phyloP scores from a whole-genome alignment of 169 alveolate species.

The Cryptosporidium xiaoi region DNA sequence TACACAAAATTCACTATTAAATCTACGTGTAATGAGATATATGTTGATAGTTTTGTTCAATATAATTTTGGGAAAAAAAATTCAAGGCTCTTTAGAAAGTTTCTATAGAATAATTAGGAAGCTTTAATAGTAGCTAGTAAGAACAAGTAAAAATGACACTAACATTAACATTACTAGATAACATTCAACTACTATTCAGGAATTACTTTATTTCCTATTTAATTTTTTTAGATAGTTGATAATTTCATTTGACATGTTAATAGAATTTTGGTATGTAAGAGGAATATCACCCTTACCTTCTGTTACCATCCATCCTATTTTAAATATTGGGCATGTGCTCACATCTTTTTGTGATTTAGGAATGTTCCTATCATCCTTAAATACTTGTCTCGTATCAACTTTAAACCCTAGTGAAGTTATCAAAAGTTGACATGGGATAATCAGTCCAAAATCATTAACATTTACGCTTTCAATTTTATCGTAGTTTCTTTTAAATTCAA shows the following conservation, averaged over 20 bases:
- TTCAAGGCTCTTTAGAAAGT: too few species aligned
- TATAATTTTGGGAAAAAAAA: too few species aligned
- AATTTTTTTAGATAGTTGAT: slow-evolving; percentile 4
- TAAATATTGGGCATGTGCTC: slow-evolving; percentile 17
- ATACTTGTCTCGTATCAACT: slow-evolving; percentile 14
- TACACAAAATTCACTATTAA: too few species aligned
- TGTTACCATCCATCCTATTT: slow-evolving; percentile 69
- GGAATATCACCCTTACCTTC: slow-evolving; percentile 58
- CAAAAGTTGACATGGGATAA: slow-evolving; percentile 57
- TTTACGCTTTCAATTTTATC: neutral
- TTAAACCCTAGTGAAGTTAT: slow-evolving; percentile 63
- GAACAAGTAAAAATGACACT: too few species aligned
- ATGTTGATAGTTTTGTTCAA: too few species aligned
- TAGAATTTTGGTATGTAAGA: slow-evolving; percentile 1
- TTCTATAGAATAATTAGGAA: too few species aligned
- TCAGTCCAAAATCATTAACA: neutral
- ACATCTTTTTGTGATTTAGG: neutral
- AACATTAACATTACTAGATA: too few species aligned
- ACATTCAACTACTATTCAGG: neutral
- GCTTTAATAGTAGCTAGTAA: too few species aligned
- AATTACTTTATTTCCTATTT: neutral
- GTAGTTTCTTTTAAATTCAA: slow-evolving; percentile 10
- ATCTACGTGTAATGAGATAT: too few species aligned
- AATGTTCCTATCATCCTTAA: neutral
- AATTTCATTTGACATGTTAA: neutral